Evolutionary conservation across 2,329 filamentous ascomycete species (phyloP), one percentile per base, ranked within the genome.

Genomic region (Diaporthe citrichinensis): DNA sequence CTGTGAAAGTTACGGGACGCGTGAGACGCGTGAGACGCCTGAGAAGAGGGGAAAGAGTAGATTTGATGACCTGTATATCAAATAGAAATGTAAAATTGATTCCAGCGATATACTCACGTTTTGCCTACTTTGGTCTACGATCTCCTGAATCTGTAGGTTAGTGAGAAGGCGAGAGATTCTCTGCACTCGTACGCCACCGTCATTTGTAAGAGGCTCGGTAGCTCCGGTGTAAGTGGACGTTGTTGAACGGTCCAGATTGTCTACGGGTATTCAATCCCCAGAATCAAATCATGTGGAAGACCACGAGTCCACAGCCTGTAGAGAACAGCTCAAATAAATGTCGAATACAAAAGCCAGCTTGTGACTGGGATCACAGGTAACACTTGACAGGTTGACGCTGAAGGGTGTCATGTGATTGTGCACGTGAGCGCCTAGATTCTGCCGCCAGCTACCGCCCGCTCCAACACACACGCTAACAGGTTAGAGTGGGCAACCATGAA

Each of bases 31-130:
- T 20, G 12, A 4, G 7, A 2, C 3, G 49, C n/a, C 34, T 28
- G 25, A 12, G 20, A 23, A 4, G 8, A 4, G 2, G 31, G 34
- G n/a, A 55, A 7, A 23, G 9, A 23, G 20, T 41, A 53, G 34
- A 31, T 25, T 14, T 23, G 46, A 55, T 15, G n/a, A 44, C 39
- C 14, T 69, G 46, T 76, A 65, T 17, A 71, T 25, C 41, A 67
- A 57, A 34, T 71, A 57, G 72, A 76, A 41, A 28, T 65, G 15
- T 46, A 44, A 36, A 51, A 28, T 36, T 36, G 58, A 67, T 10
- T 17, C 36, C 53, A 46, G 12, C 10, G 28, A 67, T 51, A 20
- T 31, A 34, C 39, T 34, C 8, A 20, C 8, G 9, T 61, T 23
- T 14, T 12, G 5, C 14, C 7, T 14, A 39, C 9, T 14, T 28